Base-by-base conservation (phyloP, 1,139 yeast species). In the Debaryomyces robertsiae region DNA sequence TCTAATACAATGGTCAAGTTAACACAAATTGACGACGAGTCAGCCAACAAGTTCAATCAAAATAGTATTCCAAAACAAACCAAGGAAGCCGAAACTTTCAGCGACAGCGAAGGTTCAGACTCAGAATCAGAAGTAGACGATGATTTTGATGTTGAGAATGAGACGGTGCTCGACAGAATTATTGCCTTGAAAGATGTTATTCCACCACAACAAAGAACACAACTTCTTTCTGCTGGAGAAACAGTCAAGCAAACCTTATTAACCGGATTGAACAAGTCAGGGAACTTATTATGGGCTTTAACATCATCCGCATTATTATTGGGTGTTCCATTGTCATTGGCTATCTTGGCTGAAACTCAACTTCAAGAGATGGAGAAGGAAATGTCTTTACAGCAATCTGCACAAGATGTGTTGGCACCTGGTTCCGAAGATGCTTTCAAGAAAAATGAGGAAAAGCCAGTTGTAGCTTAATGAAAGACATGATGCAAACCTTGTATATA, bases 281-380 rank as follows among this genome's bases (percentile, higher is more conserved):
- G 97, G 45, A 77, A 77, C 54, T 71, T 86, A 37, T 74, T 91
- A 50, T 94, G 98, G 98, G 76, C 84, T 45, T 55, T 89, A 47
- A 83, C 97, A 27, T 84, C 98, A 14, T 80, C 94, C 40, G 82
- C 89, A 30, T 71, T 94, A 57, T 78, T 93, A 51, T 74, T 93
- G 57, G 98, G 97, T 60, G 96, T 90, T 42, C 98, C 98, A 48
- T 75, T 89, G 54, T 84, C 96, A 6, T 75, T 93, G 59, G 87
- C 96, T 40, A 86, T 91, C 53, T 77, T 91, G 57, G 82, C 91
- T 47, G 98, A 91, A 73, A 93, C 90, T 58, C 97, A 91, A 71
- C 78, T 91, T 61, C 82, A 83, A 63, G 97, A 91, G 69, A 80
- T 89, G 85, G 97, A 91, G 73, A 88, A 87, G 73, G 95, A 89